Evolutionary conservation across 2,329 filamentous ascomycete genomes (phyloP).

Genomic region (Calonectria honghensis): DNA sequence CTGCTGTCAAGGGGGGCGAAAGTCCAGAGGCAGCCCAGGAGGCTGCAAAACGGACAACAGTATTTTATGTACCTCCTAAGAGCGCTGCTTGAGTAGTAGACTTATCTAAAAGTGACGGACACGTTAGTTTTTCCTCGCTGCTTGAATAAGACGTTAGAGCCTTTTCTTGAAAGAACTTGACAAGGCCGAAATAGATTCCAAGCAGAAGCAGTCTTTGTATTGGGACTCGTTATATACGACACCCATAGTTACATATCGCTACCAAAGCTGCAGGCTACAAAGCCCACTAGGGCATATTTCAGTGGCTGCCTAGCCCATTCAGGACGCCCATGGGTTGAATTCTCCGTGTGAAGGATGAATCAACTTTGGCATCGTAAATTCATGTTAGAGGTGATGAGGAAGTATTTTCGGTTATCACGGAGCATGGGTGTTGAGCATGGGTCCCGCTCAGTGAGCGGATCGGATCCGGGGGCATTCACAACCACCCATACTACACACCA

Average conservation of each 20-base stretch:
- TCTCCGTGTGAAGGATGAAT: background rate
- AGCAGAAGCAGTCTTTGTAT: background rate
- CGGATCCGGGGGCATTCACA: background rate
- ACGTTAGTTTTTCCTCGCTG: background rate
- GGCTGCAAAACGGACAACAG: constrained; percentile 6
- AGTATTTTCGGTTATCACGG: background rate
- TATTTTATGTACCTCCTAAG: constrained; percentile 2
- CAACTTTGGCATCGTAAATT: background rate
- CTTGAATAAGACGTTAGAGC: background rate
- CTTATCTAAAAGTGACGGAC: background rate
- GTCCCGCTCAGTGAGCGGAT: background rate
- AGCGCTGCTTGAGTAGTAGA: background rate
- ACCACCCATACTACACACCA: background rate
- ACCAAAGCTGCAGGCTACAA: background rate
- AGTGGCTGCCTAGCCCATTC: too few species aligned
- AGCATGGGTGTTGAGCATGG: background rate
- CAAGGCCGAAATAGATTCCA: background rate
- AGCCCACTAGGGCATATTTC: background rate
- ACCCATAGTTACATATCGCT: background rate
- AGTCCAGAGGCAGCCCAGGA: background rate
- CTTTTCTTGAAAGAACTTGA: background rate
- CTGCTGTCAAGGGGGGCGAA: background rate
- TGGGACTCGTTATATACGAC: background rate
- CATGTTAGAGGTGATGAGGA: background rate
- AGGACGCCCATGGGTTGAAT: background rate